Evolutionary conservation across 768 basidiomycete species (phyloP), one percentile per base, ranked within the genome.

Genomic region (Termitomyces heimii): DNA sequence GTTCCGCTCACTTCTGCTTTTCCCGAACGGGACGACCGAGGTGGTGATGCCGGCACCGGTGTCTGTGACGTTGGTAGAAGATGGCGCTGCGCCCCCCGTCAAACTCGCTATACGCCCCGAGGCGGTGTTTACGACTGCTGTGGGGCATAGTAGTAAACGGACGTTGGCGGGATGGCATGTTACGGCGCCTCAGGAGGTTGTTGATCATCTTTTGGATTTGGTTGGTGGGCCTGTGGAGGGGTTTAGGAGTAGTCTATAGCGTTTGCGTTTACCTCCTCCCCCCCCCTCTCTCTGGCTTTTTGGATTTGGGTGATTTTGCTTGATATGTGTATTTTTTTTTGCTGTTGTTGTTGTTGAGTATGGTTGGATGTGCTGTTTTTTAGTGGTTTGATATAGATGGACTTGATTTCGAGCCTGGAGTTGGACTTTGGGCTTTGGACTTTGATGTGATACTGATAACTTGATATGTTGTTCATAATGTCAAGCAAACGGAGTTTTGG

Each of bases 151-250:
- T 64, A 84, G 81, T 66, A 96, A 96, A 76, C 83, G 90, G 64
- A 98, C 95, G 48, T 75, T 94, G 50, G 95, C 94, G 20, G 82
- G 81, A 46, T 96, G 93, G 92, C 94, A 97, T 71, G 88, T 97
- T 53, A 92, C 90, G 58, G 84, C 86, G 46, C 91, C 95, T 14
- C 83, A 82, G 53, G 94, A 95, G 75, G 82, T 96, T 58, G 84
- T 96, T 24, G 89, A 89, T 8, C 82, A 88, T 62, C 83, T 95
- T 79, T 69, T 90, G 53, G 71, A 81, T 39, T 73, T 92, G 56
- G 83, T 84, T 28, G 76, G 48, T 18, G 55, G 54, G 7, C 48
- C 39, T 2, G 8, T 20, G 42, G 45, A 39, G 45, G 29, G 51
- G 22, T 54, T 54, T n/a, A 57, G 51, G 47, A 60, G 60, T 43